Evolutionary conservation across 2,329 filamentous ascomycete species (phyloP), one percentile per base, ranked within the genome.

Genomic region (Didymella pomorum): DNA sequence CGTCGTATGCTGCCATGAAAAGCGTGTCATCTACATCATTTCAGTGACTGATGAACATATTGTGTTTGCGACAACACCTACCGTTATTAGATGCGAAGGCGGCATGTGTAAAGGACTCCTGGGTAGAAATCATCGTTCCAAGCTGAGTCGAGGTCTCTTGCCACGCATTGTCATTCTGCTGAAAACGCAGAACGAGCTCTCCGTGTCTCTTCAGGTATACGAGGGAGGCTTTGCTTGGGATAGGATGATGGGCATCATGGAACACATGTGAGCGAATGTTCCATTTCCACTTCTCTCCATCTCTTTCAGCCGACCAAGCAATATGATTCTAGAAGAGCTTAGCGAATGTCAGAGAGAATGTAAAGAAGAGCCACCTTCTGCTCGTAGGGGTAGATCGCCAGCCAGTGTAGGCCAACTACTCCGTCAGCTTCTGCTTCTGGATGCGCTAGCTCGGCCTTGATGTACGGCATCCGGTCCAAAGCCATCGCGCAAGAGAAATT

Each of bases 341-440:
- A 61, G 52, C 18, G 18, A 16, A 4, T 14, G 23, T 16, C 8
- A 23, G 1, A 2, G 16, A 35, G 3, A 14, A 9, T 35, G 9
- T 7, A 2, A 8, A 31, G 33, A 12, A 1, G 16, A 56, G 29
- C 39, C 12, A 78, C 77, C 67, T 77, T 78, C 52, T 75, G 70
- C 46, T 75, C 74, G 43, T 79, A 77, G 7, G 77, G 79, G 33
- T 76, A 76, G 16, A 81, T 71, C 16, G 78, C 73, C 53, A 98
- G 81, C 95, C 95, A 99, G 77, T 92, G 90, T 73, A 92, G 85
- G 3, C 94, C 95, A 7, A 96, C 91, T 5, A 96, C 82, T 48
- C 88, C 86, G 64, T 90, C 87, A 35, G 91, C 81, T 72, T 96
- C 92, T 68, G 93, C 90, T 52, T 88, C 81, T 2, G 85, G 78